Percentiles rank a stretch among this genome's conserved stretches.
phyloP scores from a whole-genome alignment of 805 yeast species.

The Kodamaea hsintzibuensis region DNA sequence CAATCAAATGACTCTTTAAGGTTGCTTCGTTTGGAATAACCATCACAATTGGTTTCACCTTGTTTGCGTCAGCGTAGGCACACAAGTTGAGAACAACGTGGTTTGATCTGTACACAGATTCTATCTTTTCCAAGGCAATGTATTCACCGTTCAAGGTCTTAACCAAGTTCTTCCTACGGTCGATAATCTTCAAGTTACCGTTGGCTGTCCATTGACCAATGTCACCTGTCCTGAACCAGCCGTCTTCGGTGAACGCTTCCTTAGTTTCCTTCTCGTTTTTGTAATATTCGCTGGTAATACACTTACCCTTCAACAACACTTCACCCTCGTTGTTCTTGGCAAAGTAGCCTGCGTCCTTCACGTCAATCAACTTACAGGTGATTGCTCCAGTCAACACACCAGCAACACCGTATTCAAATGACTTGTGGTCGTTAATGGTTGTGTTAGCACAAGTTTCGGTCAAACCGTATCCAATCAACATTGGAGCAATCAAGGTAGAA shows the following conservation, averaged over 20 bases:
- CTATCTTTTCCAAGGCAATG: conserved; percentile 93
- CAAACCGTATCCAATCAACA: conserved; percentile 93
- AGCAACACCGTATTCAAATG: conserved; percentile 71
- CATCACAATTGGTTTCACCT: conserved; percentile 91
- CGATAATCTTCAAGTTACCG: conserved; percentile 83
- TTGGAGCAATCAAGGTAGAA: conserved; percentile 72
- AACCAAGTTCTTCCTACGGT: conserved; percentile 93
- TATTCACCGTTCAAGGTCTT: conserved; percentile 97
- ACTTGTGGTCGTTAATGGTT: conserved; percentile 61
- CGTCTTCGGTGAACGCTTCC: conserved; percentile 72
- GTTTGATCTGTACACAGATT: conserved; percentile 86
- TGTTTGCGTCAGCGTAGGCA: conserved; percentile 85
- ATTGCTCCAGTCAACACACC: conserved; percentile 84
- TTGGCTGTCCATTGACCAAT: conserved; percentile 87
- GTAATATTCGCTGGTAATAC: conserved; percentile 76
- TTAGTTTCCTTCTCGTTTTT: conserved; percentile 80
- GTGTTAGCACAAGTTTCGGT: conserved; percentile 96
- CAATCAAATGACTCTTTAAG: conserved; percentile 56
- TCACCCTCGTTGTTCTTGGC: conserved; percentile 95
- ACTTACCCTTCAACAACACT: conserved; percentile 72
- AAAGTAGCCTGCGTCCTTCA: conserved; percentile 84
- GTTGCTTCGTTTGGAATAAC: conserved; percentile 77
- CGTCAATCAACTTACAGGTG: conserved; percentile 88
- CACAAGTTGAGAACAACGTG: conserved; percentile 76
- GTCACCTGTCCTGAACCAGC: conserved; percentile 97